phyloP scores from a whole-genome alignment of 805 yeast species.

The Candida coquimbonensis region DNA sequence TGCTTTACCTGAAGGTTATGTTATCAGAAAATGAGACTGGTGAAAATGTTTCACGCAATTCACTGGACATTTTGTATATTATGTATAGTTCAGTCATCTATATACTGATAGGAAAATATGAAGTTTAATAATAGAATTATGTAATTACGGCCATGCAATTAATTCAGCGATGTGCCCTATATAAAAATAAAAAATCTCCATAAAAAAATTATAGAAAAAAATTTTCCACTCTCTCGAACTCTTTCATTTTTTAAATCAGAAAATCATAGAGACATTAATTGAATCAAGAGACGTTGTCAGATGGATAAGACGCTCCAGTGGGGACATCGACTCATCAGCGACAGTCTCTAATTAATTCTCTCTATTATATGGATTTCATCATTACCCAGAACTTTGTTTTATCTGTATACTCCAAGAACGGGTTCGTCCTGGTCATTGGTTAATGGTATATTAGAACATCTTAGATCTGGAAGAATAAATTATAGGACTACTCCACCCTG shows the following conservation, averaged over 20 bases:
- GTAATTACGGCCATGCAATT: too few relatives aligned
- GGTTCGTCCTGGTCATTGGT: constrained; percentile 27
- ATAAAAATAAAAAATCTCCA: not conserved
- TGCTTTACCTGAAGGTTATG: constrained; percentile 28
- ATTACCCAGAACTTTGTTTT: constrained; percentile 18
- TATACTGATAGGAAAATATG: too few relatives aligned
- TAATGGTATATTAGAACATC: constrained; percentile 24
- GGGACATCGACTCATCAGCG: too few relatives aligned
- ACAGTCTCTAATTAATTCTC: too few relatives aligned
- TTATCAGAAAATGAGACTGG: too few relatives aligned
- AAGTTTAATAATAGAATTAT: too few relatives aligned
- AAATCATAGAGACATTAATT: not conserved
- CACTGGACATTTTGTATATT: too few relatives aligned
- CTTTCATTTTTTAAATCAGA: too few relatives aligned
- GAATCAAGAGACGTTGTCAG: not conserved
- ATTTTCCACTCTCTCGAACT: not conserved
- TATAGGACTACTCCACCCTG: constrained; percentile 27
- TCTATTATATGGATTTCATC: not conserved
- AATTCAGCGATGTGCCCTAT: too few relatives aligned
- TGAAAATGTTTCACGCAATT: too few relatives aligned
- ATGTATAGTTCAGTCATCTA: too few relatives aligned
- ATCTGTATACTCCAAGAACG: constrained; percentile 22
- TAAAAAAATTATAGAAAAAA: not conserved
- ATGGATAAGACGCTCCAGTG: not conserved
- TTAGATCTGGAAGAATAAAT: constrained; percentile 24